phyloP scores from a whole-genome alignment of 1,284 basidiomycete genomes.

The Cutaneotrichosporon mucoides region DNA sequence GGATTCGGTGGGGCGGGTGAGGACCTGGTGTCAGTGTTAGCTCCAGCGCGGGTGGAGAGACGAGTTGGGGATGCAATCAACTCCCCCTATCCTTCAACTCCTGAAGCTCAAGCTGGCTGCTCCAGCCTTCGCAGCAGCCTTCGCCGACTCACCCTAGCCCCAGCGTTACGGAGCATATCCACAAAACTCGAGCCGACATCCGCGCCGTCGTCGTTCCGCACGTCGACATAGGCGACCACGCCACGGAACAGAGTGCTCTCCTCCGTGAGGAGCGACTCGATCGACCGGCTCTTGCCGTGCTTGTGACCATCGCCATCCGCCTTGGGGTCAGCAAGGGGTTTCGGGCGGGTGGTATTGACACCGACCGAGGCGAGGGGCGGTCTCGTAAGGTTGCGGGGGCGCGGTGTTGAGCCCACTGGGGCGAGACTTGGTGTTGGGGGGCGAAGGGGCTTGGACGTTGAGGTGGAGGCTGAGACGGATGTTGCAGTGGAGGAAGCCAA shows the following conservation, averaged over 20 bases:
- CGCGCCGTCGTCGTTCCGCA: conserved; percentile 77
- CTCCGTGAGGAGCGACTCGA: neutral
- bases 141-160: conserved; percentile 63
- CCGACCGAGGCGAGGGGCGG: neutral
- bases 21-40: conserved; percentile 40
- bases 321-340: neutral
- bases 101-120: no score
- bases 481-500: no score
- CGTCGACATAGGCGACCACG: conserved; percentile 84
- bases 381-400: conserved; percentile 1
- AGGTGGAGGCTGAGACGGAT: no score
- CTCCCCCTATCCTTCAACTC: no score
- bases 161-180: conserved; percentile 74
- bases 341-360: neutral
- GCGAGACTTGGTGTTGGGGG: neutral
- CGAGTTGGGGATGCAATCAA: no score
- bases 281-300: neutral
- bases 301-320: neutral
- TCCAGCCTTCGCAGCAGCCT: no score
- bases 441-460: neutral
- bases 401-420: neutral
- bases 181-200: conserved; percentile 77
- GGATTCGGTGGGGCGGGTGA: conserved; percentile 50
- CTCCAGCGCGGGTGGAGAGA: no score
- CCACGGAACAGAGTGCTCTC: conserved; percentile 55